Percentiles rank a stretch among this genome's conserved stretches.
Evolutionary conservation across 129 eudicot genomes (phyloP).

Genomic region (Flaveria sonorensis): DNA sequence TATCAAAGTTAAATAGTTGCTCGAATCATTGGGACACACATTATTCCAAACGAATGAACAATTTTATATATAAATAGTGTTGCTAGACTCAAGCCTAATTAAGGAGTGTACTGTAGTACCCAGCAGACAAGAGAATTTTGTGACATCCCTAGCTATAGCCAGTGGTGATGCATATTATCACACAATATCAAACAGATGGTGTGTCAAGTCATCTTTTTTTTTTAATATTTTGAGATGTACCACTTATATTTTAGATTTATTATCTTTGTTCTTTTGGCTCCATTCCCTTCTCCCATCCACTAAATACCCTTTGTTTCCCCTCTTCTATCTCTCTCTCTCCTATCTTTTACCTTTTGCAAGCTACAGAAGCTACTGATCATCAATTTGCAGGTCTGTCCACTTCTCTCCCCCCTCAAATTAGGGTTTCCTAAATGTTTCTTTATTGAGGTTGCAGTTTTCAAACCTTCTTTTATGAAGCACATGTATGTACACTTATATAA

Average conservation of each 20-base stretch:
- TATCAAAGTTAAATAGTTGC: too few relatives aligned
- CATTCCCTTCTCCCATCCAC: constrained; percentile 53
- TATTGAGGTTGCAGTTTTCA: constrained; percentile 32
- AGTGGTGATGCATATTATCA: too few relatives aligned
- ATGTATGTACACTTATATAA: constrained; percentile 23
- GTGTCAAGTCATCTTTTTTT: constrained; percentile 51
- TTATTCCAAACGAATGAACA: too few relatives aligned
- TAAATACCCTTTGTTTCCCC: constrained; percentile 52
- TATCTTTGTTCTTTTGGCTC: constrained; percentile 47
- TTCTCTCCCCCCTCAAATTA: constrained; percentile 37
- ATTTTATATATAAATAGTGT: too few relatives aligned
- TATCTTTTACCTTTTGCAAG: constrained; percentile 42
- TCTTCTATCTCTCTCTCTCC: constrained; percentile 36
- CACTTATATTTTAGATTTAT: constrained; percentile 37
- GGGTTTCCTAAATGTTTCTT: constrained; percentile 46
- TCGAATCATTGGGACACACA: too few relatives aligned
- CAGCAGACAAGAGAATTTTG: too few relatives aligned
- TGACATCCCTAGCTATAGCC: too few relatives aligned
- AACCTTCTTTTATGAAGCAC: constrained; percentile 22
- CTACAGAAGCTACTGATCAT: constrained; percentile 43
- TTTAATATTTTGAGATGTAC: constrained; percentile 26
- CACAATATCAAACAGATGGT: constrained; percentile 25
- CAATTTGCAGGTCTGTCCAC: constrained; percentile 47
- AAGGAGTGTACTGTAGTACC: too few relatives aligned
- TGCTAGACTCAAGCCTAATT: too few relatives aligned